Evolutionary conservation across 306 rosid species (phyloP).

Genomic region (Malus fusca): DNA sequence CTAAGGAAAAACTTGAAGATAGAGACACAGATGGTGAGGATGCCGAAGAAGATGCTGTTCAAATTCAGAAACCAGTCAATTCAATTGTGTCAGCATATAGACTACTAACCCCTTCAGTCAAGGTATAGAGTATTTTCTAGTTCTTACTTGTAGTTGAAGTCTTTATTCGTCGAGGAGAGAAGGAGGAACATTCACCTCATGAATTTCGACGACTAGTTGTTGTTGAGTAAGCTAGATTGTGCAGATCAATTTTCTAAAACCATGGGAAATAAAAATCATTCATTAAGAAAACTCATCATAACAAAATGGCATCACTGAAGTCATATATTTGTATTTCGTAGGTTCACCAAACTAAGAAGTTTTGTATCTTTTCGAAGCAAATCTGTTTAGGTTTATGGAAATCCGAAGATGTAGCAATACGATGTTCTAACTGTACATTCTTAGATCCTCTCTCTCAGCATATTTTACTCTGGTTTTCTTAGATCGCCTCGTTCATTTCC

Average conservation of each 20-base stretch:
- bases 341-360: too few relatives aligned
- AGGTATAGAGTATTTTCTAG: conserved; percentile 26
- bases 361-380: too few relatives aligned
- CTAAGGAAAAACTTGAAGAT: conserved; percentile 33
- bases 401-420: not conserved
- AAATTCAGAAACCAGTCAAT: conserved; percentile 54
- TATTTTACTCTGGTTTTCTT: not conserved
- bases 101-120: conserved; percentile 83
- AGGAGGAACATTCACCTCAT: not conserved
- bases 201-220: not conserved
- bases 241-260: not conserved
- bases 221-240: not conserved
- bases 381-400: too few relatives aligned
- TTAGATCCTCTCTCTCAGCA: not conserved
- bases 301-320: not conserved
- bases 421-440: not conserved
- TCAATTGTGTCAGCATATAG: conserved; percentile 58
- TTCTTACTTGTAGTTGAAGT: not conserved
- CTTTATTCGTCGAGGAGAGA: not conserved
- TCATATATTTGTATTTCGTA: too few relatives aligned
- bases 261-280: not conserved
- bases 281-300: not conserved
- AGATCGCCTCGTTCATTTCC: not conserved
- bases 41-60: conserved; percentile 30
- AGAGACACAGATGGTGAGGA: conserved; percentile 50